These are phyloP conservation scores for Pseudogymnoascus sp. DNA, from an alignment of 2,329 filamentous ascomycete genomes.

Conservation along the genomic window DNA sequence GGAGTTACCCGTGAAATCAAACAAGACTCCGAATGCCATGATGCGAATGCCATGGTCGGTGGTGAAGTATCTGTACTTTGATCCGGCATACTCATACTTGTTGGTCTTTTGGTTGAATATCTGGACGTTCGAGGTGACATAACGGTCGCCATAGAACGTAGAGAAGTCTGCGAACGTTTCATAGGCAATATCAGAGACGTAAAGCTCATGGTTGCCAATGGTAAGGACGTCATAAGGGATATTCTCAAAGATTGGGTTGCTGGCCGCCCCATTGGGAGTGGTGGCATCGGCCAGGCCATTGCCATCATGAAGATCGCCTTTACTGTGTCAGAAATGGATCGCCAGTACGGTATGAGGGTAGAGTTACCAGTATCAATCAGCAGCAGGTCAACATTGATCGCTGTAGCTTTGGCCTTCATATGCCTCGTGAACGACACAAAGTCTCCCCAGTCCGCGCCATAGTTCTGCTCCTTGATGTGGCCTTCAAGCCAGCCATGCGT, in stretches of 20 bases:
- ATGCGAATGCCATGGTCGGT: slow-evolving; percentile 79
- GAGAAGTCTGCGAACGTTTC: slow-evolving; percentile 73
- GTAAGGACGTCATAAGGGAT: slow-evolving; percentile 78
- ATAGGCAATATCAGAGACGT: slow-evolving; percentile 67
- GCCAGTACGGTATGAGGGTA: neutral
- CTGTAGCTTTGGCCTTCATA: slow-evolving; percentile 69
- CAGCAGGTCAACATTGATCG: slow-evolving; percentile 72
- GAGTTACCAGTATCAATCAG: slow-evolving; percentile 64
- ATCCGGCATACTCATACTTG: slow-evolving; percentile 63
- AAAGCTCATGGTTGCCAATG: slow-evolving; percentile 92
- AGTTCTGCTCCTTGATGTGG: slow-evolving; percentile 86
- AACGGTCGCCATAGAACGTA: slow-evolving; percentile 70
- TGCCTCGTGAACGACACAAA: slow-evolving; percentile 88
- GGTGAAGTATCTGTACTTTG: slow-evolving; percentile 78
- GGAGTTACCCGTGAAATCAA: slow-evolving; percentile 82
- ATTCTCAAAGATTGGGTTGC: slow-evolving; percentile 76
- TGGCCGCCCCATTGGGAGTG: slow-evolving; percentile 76
- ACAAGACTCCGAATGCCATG: slow-evolving; percentile 87
- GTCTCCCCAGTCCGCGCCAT: slow-evolving; percentile 95
- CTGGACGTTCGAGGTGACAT: slow-evolving; percentile 88
- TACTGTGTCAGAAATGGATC: neutral
- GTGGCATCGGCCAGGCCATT: slow-evolving; percentile 93
- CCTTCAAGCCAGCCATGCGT: slow-evolving; percentile 94
- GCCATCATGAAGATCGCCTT: slow-evolving; percentile 81
- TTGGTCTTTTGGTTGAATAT: slow-evolving; percentile 53